phyloP scores from a whole-genome alignment of 495 filamentous ascomycete species.

The Lasiosphaeria hispida region DNA sequence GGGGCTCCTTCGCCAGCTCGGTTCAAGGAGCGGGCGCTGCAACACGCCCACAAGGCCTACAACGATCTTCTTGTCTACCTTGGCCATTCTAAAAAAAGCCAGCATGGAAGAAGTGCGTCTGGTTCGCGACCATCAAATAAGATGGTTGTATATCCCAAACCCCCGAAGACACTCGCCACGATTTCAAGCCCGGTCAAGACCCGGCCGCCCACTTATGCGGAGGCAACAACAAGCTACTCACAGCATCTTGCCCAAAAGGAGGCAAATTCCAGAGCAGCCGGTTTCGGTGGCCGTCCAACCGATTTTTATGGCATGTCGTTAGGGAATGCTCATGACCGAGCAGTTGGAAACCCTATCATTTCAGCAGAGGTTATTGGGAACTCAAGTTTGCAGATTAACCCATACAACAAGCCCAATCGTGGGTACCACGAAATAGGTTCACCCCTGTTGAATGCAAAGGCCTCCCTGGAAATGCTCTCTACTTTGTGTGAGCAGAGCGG shows the following conservation, averaged over 20 bases:
- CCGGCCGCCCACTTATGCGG: slow-evolving; percentile 5
- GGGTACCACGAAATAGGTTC: slow-evolving; percentile 23
- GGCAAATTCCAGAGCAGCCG: slow-evolving; percentile 13
- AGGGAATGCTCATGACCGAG: slow-evolving; percentile 6
- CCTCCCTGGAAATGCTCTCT: slow-evolving; percentile 75
- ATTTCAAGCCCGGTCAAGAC: slow-evolving; percentile 15
- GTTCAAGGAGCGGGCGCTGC: slow-evolving; percentile 77
- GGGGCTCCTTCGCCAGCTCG: slow-evolving; percentile 47
- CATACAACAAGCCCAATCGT: slow-evolving; percentile 20
- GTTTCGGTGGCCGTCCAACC: background rate
- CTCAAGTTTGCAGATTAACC: slow-evolving; percentile 8
- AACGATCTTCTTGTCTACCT: slow-evolving; percentile 78
- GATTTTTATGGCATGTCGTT: slow-evolving; percentile 2
- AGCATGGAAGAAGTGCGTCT: slow-evolving; percentile 27
- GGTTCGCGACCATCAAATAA: slow-evolving; percentile 31
- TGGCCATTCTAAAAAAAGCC: slow-evolving; percentile 57
- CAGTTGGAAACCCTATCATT: slow-evolving; percentile 7
- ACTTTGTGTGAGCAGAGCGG: slow-evolving; percentile 80
- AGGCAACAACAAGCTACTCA: slow-evolving; percentile 16
- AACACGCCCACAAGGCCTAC: slow-evolving; percentile 86
- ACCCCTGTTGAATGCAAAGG: slow-evolving; percentile 53
- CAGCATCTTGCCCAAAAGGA: slow-evolving; percentile 28
- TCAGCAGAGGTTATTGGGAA: slow-evolving; percentile 16
- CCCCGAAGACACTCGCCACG: slow-evolving; percentile 34
- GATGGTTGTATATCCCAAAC: slow-evolving; percentile 49